These are phyloP conservation scores for Mycena olivaceomarginata DNA, from an alignment of 768 basidiomycete genomes.

Conservation along the genomic window DNA sequence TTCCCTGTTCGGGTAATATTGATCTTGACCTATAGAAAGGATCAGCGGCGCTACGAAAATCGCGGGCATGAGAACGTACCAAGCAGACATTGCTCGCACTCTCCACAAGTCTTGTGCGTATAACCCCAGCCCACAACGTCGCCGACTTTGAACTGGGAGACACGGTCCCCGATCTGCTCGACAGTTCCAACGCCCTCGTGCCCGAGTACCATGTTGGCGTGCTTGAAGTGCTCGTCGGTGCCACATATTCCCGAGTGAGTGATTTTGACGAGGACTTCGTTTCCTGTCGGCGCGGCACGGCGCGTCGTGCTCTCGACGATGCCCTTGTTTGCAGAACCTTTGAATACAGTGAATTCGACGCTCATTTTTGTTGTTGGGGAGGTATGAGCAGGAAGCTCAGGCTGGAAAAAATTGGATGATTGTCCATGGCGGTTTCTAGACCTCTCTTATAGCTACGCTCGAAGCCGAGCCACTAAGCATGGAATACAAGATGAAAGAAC, in stretches of 20 bases:
- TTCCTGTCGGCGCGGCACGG: conserved; percentile 42
- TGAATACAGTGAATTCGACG: conserved; percentile 52
- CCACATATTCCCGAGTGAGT: conserved; percentile 56
- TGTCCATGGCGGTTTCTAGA: not conserved
- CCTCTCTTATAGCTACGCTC: not conserved
- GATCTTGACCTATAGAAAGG: conserved; percentile 23
- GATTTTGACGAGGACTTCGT: conserved; percentile 39
- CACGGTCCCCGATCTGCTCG: conserved; percentile 26
- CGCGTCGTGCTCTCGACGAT: conserved; percentile 38
- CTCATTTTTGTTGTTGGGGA: not conserved
- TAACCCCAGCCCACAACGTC: conserved; percentile 40
- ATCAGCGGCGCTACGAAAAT: not conserved
- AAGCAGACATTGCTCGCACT: conserved; percentile 56
- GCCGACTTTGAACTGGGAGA: conserved; percentile 31
- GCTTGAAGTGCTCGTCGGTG: conserved; percentile 59
- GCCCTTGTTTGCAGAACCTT: conserved; percentile 47
- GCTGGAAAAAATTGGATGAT: not conserved
- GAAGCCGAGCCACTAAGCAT: no score
- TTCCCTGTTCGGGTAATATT: conserved; percentile 30
- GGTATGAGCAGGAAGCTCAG: not conserved
- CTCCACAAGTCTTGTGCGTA: conserved; percentile 54
- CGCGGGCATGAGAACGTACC: conserved; percentile 23
- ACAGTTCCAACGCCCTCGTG: conserved; percentile 51
- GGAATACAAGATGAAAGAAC: no score
- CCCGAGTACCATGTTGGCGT: conserved; percentile 53